These are phyloP conservation scores for Barnettozyma californica DNA, from an alignment of 805 yeast genomes.

Conservation along the genomic window DNA sequence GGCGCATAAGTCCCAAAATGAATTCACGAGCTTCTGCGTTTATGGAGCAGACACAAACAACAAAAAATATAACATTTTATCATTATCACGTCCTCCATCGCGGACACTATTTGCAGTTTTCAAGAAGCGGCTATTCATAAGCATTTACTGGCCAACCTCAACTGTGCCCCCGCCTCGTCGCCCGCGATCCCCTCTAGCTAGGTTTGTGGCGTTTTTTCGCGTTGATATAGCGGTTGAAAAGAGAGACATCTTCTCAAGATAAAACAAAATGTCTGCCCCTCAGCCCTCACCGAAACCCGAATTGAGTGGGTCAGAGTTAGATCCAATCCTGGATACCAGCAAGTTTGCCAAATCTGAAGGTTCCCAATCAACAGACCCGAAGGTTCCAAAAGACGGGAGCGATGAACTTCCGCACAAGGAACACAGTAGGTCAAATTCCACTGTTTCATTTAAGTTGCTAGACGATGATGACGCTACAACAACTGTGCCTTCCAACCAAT, in stretches of 20 bases:
- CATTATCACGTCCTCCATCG: not conserved
- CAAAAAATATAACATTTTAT: too few relatives aligned
- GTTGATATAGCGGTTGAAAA: not conserved
- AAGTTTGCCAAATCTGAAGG: not conserved
- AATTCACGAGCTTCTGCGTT: too few relatives aligned
- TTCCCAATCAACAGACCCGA: not conserved
- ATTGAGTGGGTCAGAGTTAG: not conserved
- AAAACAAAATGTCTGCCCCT: not conserved
- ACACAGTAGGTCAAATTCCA: slow-evolving; percentile 5
- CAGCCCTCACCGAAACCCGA: not conserved
- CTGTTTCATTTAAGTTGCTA: slow-evolving; percentile 1
- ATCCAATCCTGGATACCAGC: not conserved
- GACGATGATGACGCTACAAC: slow-evolving; percentile 3
- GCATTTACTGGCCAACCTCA: not conserved
- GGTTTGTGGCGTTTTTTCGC: not conserved
- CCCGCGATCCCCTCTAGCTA: too few relatives aligned
- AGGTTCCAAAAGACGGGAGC: not conserved
- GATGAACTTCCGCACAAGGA: not conserved
- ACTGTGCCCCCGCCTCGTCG: too few relatives aligned
- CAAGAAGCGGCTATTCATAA: not conserved
- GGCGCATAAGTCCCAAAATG: not conserved
- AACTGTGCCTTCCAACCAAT: not conserved
- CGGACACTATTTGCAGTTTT: not conserved
- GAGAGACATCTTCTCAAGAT: not conserved
- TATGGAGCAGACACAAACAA: not conserved